Evolutionary conservation across 768 basidiomycete genomes (phyloP).

Genomic region (Collybia sordida): DNA sequence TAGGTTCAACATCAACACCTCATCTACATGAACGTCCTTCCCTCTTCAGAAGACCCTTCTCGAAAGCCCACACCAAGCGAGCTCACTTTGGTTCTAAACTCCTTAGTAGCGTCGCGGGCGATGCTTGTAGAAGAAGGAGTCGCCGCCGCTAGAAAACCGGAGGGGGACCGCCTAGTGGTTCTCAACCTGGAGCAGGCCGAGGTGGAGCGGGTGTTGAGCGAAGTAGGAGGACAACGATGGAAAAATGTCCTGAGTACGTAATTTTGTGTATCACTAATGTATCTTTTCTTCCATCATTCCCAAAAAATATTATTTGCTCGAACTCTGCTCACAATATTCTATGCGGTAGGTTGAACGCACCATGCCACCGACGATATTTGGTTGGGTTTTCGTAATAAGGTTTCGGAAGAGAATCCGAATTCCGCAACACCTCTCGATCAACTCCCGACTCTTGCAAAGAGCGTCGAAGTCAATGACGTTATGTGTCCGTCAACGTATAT

Average conservation of each 20-base stretch:
- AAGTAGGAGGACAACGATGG: constrained; percentile 73
- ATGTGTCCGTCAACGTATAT: too few species aligned
- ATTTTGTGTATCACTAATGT: background rate
- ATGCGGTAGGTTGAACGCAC: too few species aligned
- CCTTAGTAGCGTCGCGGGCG: constrained; percentile 75
- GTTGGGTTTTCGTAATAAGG: too few species aligned
- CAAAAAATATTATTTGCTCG: too few species aligned
- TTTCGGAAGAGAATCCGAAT: too few species aligned
- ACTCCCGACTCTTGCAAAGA: too few species aligned
- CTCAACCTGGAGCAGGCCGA: constrained; percentile 85
- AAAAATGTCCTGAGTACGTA: constrained; percentile 46
- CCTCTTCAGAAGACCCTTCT: constrained; percentile 54
- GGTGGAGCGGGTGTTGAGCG: constrained; percentile 82
- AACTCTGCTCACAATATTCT: too few species aligned
- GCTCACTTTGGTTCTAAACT: constrained; percentile 68
- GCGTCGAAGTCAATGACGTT: too few species aligned
- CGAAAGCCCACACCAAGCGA: constrained; percentile 62
- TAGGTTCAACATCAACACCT: constrained; percentile 75
- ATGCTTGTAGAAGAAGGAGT: constrained; percentile 69
- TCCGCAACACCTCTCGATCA: too few species aligned
- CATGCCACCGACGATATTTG: too few species aligned
- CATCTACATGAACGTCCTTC: constrained; percentile 64
- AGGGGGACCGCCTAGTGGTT: constrained; percentile 68
- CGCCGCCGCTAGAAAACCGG: constrained; percentile 50
- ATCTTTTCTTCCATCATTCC: too few species aligned